Conservation (phyloP, 2,329 filamentous ascomycete genomes). For the Colletotrichum cuscutae region DNA sequence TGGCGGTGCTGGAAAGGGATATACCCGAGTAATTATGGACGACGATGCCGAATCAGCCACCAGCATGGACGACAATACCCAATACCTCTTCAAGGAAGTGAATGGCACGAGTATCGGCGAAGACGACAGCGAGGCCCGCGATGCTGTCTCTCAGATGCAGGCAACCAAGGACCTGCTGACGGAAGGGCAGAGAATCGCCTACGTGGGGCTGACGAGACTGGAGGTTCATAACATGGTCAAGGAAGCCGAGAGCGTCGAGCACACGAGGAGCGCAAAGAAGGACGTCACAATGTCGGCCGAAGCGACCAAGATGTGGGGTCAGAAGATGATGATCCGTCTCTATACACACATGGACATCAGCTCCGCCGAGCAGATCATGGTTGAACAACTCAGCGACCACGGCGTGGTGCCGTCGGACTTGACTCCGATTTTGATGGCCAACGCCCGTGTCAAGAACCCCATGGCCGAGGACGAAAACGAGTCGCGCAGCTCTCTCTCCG, state of each 20-base stretch:
- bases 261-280: slow-evolving; percentile 76
- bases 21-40: slow-evolving; percentile 93
- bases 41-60: slow-evolving; percentile 94
- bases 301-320: slow-evolving; percentile 92
- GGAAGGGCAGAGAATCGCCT: slow-evolving; percentile 94
- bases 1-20: slow-evolving; percentile 92
- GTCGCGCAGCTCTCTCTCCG: slow-evolving; percentile 6
- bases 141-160: slow-evolving; percentile 90
- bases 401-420: slow-evolving; percentile 88
- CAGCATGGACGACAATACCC: slow-evolving; percentile 96
- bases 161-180: slow-evolving; percentile 95
- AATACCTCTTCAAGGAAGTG: slow-evolving; percentile 89
- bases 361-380: slow-evolving; percentile 94
- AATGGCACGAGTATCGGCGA: slow-evolving; percentile 69
- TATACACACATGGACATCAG: slow-evolving; percentile 98
- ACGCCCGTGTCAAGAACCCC: slow-evolving; percentile 92
- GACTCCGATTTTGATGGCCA: slow-evolving; percentile 88
- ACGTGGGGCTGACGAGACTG: slow-evolving; percentile 88
- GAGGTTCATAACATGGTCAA: slow-evolving; percentile 82
- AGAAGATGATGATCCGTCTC: slow-evolving; percentile 96
- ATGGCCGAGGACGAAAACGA: slow-evolving; percentile 68
- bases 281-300: slow-evolving; percentile 76
- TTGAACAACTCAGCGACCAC: slow-evolving; percentile 94
- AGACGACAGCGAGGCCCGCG: slow-evolving; percentile 84
- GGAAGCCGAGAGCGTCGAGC: slow-evolving; percentile 70